Percentiles rank a stretch among this genome's conserved stretches.
Conservation (phyloP, 768 basidiomycete genomes). For the Suillus alpinus region DNA sequence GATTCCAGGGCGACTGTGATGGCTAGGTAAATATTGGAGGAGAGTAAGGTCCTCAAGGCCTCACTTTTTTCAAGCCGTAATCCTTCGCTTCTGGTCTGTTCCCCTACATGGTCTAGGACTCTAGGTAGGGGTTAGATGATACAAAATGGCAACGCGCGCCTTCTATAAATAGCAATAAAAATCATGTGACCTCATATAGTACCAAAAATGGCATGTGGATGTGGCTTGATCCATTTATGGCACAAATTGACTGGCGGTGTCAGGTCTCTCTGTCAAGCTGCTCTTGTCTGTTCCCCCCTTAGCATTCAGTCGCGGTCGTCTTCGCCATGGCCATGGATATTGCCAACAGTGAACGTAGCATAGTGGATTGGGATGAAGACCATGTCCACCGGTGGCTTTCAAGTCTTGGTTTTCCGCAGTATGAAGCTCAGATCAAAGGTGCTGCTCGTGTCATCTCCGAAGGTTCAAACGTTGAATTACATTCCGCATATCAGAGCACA, state of each 20-base stretch:
- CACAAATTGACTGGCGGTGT: conserved; percentile 5
- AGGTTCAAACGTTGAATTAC: conserved; percentile 3
- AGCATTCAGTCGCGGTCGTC: not conserved
- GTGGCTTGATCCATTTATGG: not conserved
- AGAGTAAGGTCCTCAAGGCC: too few species aligned
- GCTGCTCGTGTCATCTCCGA: conserved; percentile 15
- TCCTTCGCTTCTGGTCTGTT: too few species aligned
- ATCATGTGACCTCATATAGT: not conserved
- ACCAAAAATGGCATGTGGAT: not conserved
- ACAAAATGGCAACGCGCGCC: not conserved
- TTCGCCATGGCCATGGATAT: conserved; percentile 27
- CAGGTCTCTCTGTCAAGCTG: not conserved
- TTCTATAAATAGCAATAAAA: not conserved
- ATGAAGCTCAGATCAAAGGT: conserved; percentile 82
- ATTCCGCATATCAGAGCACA: conserved; percentile 61
- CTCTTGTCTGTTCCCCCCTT: conserved; percentile 9
- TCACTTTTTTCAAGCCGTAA: too few species aligned
- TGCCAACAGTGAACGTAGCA: conserved; percentile 32
- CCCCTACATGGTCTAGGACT: too few species aligned
- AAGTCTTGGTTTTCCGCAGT: conserved; percentile 79
- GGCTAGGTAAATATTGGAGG: too few species aligned
- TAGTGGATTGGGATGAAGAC: conserved; percentile 68
- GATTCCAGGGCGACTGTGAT: not conserved
- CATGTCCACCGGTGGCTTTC: conserved; percentile 81
- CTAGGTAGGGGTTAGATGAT: too few species aligned